A percentile compares a stretch with the other conserved stretches of the same genome.
phyloP scores from a whole-genome alignment of 305 asterid species.

The Solanum aculeatissimum region DNA sequence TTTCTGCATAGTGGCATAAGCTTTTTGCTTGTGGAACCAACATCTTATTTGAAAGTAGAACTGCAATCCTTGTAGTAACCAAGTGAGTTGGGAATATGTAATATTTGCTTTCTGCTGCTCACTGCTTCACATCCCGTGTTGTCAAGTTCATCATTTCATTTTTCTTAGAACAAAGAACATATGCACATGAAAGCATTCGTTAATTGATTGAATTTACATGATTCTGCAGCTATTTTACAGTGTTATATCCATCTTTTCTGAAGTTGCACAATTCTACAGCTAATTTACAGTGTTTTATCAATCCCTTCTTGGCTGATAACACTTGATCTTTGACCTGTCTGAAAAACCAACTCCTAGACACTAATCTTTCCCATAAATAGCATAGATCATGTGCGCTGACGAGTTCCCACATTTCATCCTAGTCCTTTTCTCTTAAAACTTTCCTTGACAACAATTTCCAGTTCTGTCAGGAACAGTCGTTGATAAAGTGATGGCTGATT shows the following conservation, averaged over 20 bases:
- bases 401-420: neutral
- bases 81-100: neutral
- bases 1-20: neutral
- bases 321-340: neutral
- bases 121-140: neutral
- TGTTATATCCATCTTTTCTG: neutral
- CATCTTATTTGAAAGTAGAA: neutral
- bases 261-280: neutral
- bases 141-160: neutral
- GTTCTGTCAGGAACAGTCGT: slow-evolving; percentile 78
- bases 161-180: neutral
- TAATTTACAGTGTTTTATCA: neutral
- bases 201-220: neutral
- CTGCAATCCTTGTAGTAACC: neutral
- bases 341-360: neutral
- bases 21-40: neutral
- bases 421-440: neutral
- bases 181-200: neutral
- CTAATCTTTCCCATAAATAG: neutral
- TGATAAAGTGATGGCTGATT: slow-evolving; percentile 58
- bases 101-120: neutral
- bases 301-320: neutral
- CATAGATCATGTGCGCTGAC: neutral
- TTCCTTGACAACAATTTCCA: slow-evolving; percentile 40
- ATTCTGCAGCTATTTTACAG: neutral